Percentiles rank a stretch among this genome's conserved stretches.
phyloP scores from a whole-genome alignment of 352 stramenopile genomes.

The Phytophthora pistaciae region DNA sequence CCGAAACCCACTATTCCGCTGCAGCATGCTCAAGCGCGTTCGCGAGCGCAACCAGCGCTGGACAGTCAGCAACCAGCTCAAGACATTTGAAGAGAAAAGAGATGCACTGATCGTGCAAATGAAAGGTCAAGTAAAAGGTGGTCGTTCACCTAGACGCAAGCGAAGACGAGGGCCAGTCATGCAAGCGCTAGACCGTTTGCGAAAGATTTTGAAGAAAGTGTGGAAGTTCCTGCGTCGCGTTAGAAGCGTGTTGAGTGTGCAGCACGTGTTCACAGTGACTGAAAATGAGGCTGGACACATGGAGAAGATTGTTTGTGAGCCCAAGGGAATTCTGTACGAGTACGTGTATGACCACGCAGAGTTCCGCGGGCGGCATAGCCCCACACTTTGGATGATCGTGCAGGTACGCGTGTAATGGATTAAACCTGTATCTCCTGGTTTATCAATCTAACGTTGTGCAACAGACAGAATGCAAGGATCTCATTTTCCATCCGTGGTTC shows the following conservation, averaged over 20 bases:
- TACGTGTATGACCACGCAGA: conserved; percentile 86
- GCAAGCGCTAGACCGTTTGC: conserved; percentile 40
- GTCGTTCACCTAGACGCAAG: conserved; percentile 32
- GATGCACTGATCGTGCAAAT: conserved; percentile 63
- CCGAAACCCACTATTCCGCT: conserved; percentile 74
- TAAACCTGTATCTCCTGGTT: not conserved
- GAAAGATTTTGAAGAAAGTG: conserved; percentile 51
- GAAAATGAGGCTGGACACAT: conserved; percentile 50
- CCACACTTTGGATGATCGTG: conserved; percentile 68
- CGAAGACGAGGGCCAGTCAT: conserved; percentile 29
- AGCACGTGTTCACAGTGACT: conserved; percentile 65
- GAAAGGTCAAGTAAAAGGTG: conserved; percentile 48
- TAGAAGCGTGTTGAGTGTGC: conserved; percentile 65
- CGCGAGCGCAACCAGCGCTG: conserved; percentile 77
- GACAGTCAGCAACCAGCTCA: conserved; percentile 60
- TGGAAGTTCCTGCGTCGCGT: conserved; percentile 61
- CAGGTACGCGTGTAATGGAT: conserved; percentile 45
- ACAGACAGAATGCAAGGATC: conserved; percentile 82
- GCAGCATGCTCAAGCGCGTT: conserved; percentile 54
- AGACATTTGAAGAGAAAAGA: conserved; percentile 49
- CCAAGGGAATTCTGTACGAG: conserved; percentile 85
- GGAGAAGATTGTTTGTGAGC: conserved; percentile 76
- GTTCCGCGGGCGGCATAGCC: conserved; percentile 62
- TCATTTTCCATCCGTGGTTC: conserved; percentile 83
- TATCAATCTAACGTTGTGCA: not conserved